phyloP scores from a whole-genome alignment of 2,329 filamentous ascomycete genomes.

The Aspergillus ochraceus region DNA sequence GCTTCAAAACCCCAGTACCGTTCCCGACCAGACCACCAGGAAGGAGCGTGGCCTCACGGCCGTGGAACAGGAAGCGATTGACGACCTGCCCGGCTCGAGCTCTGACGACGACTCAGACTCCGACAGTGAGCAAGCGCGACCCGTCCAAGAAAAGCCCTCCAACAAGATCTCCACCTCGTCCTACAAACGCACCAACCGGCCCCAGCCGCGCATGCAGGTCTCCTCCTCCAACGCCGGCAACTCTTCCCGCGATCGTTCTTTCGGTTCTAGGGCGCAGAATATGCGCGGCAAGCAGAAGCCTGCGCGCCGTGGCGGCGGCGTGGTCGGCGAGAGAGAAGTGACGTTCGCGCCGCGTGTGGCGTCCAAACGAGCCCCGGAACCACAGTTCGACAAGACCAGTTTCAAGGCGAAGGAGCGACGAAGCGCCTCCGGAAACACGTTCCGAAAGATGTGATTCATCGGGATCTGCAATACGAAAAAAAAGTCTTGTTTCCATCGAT shows the following conservation, averaged over 20 bases:
- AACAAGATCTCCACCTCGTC: conserved; percentile 54
- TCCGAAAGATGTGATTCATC: conserved; percentile 44
- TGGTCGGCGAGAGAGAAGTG: conserved; percentile 56
- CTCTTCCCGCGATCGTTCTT: conserved; percentile 54
- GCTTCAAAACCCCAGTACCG: conserved; percentile 84
- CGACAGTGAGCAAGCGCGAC: conserved; percentile 30
- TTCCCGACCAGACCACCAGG: conserved; percentile 29
- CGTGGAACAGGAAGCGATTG: conserved; percentile 61
- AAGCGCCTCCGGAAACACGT: conserved; percentile 51
- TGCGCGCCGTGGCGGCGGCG: conserved; percentile 31
- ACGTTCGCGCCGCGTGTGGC: conserved; percentile 59
- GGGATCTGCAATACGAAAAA: background rate
- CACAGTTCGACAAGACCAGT: conserved; percentile 17
- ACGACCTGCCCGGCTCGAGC: conserved; percentile 48
- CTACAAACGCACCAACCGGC: conserved; percentile 55
- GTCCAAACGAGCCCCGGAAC: conserved; percentile 28
- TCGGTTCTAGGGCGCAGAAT: conserved; percentile 56
- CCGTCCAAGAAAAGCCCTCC: conserved; percentile 28
- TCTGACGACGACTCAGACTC: conserved; percentile 38
- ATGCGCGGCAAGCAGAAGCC: conserved; percentile 39
- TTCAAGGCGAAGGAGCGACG: conserved; percentile 44
- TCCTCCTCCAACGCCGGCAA: conserved; percentile 52
- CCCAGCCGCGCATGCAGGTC: conserved; percentile 57
- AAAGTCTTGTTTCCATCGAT: background rate
- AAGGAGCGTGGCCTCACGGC: conserved; percentile 58